phyloP scores from a whole-genome alignment of 2,329 filamentous ascomycete species.

The Pseudohalonectria lignicola region DNA sequence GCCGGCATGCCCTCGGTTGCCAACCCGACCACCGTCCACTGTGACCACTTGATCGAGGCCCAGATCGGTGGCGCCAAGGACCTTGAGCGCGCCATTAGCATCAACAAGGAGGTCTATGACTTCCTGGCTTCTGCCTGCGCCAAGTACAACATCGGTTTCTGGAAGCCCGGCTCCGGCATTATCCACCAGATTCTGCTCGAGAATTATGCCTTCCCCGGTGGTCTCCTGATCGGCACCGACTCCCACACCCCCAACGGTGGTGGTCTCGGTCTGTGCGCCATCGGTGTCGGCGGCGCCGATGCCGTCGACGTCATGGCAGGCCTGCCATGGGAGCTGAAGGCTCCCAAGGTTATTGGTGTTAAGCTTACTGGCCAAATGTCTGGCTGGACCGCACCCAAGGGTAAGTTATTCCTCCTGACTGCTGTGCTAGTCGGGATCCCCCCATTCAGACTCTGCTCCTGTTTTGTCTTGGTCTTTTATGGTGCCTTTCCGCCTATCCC shows the following conservation, averaged over 20 bases:
- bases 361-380: constrained; percentile 82
- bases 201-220: constrained; percentile 99
- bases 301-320: constrained; percentile 98
- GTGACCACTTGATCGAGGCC: constrained; percentile 98
- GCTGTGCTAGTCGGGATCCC: too few species aligned
- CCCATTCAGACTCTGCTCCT: too few species aligned
- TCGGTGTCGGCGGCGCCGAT: constrained; percentile 96
- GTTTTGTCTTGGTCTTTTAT: constrained; percentile 1
- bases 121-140: constrained; percentile 89
- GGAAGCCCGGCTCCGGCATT: constrained; percentile 96
- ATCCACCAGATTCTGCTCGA: constrained; percentile 98
- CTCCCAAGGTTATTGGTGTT: constrained; percentile 92
- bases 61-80: constrained; percentile 90
- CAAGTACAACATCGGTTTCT: constrained; percentile 99
- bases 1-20: constrained; percentile 92
- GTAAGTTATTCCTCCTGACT: constrained; percentile 42
- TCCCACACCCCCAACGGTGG: constrained; percentile 96
- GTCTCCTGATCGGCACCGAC: constrained; percentile 90
- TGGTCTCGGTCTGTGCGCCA: constrained; percentile 88
- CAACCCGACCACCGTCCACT: constrained; percentile 93
- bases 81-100: constrained; percentile 77
- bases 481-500: too few species aligned
- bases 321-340: constrained; percentile 96
- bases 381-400: constrained; percentile 91
- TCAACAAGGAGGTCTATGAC: constrained; percentile 97